phyloP scores from a whole-genome alignment of 345 rosid genomes.

The Citrus inodora region DNA sequence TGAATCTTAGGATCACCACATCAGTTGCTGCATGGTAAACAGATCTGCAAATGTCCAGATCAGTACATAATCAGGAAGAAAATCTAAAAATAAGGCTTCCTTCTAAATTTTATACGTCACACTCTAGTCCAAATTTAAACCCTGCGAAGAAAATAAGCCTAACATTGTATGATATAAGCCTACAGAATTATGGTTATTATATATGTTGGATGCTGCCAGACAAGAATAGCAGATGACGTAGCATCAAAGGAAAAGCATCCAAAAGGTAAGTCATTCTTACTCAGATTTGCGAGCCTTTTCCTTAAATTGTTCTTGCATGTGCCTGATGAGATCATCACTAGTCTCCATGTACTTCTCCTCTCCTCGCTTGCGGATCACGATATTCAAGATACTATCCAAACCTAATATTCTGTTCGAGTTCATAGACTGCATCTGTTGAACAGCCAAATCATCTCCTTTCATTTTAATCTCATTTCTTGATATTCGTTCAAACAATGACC shows the following conservation, averaged over 20 bases:
- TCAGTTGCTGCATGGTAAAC: slow-evolving; percentile 99
- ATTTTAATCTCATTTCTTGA: slow-evolving; percentile 96
- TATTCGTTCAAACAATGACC: slow-evolving; percentile 88
- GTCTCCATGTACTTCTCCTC: slow-evolving; percentile 79
- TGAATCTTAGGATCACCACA: slow-evolving; percentile 91
- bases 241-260: slow-evolving; percentile 2
- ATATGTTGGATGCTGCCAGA: slow-evolving; percentile 6
- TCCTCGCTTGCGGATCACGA: slow-evolving; percentile 90
- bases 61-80: slow-evolving; percentile 25
- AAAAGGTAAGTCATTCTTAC: slow-evolving; percentile 51
- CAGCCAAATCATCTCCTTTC: slow-evolving; percentile 85
- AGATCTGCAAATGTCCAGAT: slow-evolving; percentile 71
- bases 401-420: slow-evolving; percentile 82
- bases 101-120: not conserved
- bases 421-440: slow-evolving; percentile 75
- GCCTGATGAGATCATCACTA: slow-evolving; percentile 95
- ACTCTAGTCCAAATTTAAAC: not conserved
- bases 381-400: slow-evolving; percentile 89
- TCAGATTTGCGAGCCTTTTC: slow-evolving; percentile 98
- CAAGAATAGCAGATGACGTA: slow-evolving; percentile 6
- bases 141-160: not conserved
- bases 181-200: not conserved
- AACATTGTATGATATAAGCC: not conserved
- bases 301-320: slow-evolving; percentile 98
- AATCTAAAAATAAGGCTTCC: not conserved